Conservation (phyloP, 108 stramenopile species). For the Nitzschia palea region DNA sequence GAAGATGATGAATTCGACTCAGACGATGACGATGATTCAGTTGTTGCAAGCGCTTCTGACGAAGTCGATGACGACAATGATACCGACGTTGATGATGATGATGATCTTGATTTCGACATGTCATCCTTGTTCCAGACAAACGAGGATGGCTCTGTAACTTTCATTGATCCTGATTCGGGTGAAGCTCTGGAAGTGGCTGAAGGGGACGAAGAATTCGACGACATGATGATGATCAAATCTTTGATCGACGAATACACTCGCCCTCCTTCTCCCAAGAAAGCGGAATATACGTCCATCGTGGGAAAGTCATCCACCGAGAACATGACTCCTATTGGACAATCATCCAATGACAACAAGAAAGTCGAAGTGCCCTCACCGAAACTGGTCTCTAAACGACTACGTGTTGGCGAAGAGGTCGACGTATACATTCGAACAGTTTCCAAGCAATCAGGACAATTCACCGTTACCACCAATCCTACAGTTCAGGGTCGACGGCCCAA, state of each 20-base stretch:
- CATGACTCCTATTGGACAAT: no score
- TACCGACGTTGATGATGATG: not conserved
- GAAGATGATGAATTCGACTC: not conserved
- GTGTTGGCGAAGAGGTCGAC: constrained; percentile 63
- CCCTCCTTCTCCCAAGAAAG: not conserved
- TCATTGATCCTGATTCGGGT: constrained; percentile 14
- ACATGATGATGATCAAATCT: constrained; percentile 33
- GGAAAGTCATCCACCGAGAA: not conserved
- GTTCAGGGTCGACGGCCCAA: constrained; percentile 59
- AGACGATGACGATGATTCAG: constrained; percentile 1
- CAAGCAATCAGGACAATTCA: constrained; percentile 69
- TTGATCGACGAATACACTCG: constrained; percentile 16
- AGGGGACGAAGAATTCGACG: constrained; percentile 27
- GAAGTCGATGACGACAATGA: not conserved
- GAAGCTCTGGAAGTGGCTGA: constrained; percentile 15
- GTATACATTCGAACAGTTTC: constrained; percentile 75
- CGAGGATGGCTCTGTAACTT: not conserved
- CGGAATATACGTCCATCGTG: not conserved
- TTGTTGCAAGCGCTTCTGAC: not conserved
- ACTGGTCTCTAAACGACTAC: constrained; percentile 16
- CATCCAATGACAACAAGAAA: no score
- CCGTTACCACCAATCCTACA: constrained; percentile 61
- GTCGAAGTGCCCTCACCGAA: not conserved
- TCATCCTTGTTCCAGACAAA: not conserved
- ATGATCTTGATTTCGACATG: constrained; percentile 21